Base-by-base conservation (phyloP, 352 stramenopile species). In the Hyaloperonospora arabidopsidis region DNA sequence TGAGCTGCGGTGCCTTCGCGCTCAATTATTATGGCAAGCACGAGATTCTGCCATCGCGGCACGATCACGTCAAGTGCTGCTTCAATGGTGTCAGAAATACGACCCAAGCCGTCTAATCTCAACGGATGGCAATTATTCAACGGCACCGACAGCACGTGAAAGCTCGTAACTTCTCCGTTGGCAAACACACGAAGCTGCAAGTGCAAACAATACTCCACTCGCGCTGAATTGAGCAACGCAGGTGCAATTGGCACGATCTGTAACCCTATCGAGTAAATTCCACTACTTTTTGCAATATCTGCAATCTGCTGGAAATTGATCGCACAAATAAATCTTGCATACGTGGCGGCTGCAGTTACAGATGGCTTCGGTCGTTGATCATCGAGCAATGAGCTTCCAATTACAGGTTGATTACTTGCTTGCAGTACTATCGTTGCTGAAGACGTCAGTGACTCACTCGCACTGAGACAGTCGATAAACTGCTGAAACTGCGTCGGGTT, bases 141-240 rank as follows among this genome's bases (percentile, higher is more conserved):
- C 6, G 62, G 62, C 28, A 67, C 51, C 5, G 62, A 70, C 21
- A 70, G 8, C 18, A 70, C 46, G 22, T 66, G 62, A 7, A 66
- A 63, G 18, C 22, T 57, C 19, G 19, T 52, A 36, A 70, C 57
- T 43, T 63, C 44, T 21, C 28, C 52, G 18, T 40, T 22, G 29
- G 61, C 58, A 46, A 70, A 67, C 45, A 59, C 47, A 29, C 63
- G 35, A 18, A 70, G 49, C 43, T 67, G 58, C 18, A 70, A 5
- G 15, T 70, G 58, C 32, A 70, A 19, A n/a, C 63, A 70, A 17
- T 65, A 67, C 18, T 67, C 54, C 28, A 59, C 53, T 34, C 67
- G 62, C 7, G 53, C 45, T 22, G 61, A 49, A 36, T 61, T 65
- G 41, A 64, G 57, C 13, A 51, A 61, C 1, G 40, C 52, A 12